Evolutionary conservation across 2,329 filamentous ascomycete genomes (phyloP).

Genomic region (Cordyceps pruinosa): DNA sequence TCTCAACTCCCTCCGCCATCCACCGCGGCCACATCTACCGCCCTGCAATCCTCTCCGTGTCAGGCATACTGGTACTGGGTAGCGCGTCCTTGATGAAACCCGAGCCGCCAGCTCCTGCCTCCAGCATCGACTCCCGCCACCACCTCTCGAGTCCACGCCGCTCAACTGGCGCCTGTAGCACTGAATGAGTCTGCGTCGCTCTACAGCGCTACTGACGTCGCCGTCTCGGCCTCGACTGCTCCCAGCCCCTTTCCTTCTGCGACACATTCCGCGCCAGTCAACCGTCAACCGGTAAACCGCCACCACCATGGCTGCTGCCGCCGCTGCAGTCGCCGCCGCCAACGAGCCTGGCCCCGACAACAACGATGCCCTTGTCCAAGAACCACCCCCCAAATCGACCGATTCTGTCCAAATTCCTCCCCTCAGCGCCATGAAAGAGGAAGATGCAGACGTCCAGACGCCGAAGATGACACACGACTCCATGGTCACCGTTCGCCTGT

Average conservation of each 20-base stretch:
- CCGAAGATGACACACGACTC: conserved; percentile 53
- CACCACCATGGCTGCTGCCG: conserved; percentile 3
- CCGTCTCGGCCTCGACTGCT: neutral
- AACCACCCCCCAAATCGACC: neutral
- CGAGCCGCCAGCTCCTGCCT: conserved; percentile 8
- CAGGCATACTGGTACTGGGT: conserved; percentile 5
- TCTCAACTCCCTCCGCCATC: neutral
- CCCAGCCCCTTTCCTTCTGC: neutral
- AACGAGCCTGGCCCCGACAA: neutral
- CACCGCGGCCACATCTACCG: neutral
- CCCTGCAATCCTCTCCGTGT: conserved; percentile 5
- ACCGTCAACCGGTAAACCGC: neutral
- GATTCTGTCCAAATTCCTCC: conserved; percentile 15
- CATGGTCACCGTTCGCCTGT: conserved; percentile 70
- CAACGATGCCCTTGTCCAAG: neutral
- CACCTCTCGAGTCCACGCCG: conserved; percentile 8
- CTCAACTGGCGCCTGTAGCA: conserved; percentile 9
- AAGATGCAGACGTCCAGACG: conserved; percentile 23
- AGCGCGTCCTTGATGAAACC: conserved; percentile 5
- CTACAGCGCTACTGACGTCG: conserved; percentile 5
- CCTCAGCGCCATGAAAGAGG: neutral
- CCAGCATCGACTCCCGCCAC: neutral
- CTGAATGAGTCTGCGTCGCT: conserved; percentile 8
- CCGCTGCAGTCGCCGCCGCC: neutral
- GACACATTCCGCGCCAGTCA: neutral